phyloP scores from a whole-genome alignment of 805 yeast genomes.

The Wickerhamiella brachini region DNA sequence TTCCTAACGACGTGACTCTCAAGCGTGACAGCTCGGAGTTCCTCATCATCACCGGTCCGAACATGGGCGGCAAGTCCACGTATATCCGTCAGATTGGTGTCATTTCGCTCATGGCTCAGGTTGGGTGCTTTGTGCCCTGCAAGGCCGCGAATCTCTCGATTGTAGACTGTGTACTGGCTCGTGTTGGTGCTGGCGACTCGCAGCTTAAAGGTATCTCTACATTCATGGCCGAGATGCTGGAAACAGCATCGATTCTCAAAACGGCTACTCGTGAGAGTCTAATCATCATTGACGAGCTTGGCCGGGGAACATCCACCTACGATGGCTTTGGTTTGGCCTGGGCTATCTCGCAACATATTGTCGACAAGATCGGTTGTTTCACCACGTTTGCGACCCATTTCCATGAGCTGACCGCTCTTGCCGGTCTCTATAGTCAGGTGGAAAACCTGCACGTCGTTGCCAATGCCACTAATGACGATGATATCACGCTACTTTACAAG shows the following conservation, averaged over 20 bases:
- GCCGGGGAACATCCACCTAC: slow-evolving; percentile 86
- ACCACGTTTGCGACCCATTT: slow-evolving; percentile 94
- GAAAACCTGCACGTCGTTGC: slow-evolving; percentile 87
- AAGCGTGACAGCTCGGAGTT: slow-evolving; percentile 48
- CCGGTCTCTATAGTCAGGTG: slow-evolving; percentile 47
- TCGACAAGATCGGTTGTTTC: slow-evolving; percentile 57
- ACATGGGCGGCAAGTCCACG: slow-evolving; percentile 80
- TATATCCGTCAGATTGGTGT: slow-evolving; percentile 68
- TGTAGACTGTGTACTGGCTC: slow-evolving; percentile 82
- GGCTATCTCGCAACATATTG: slow-evolving; percentile 82
- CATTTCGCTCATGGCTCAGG: slow-evolving; percentile 55
- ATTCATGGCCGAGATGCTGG: slow-evolving; percentile 93
- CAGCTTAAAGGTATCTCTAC: slow-evolving; percentile 95
- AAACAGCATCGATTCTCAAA: slow-evolving; percentile 74
- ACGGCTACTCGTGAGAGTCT: slow-evolving; percentile 68
- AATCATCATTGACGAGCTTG: slow-evolving; percentile 85
- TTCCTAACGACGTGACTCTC: slow-evolving; percentile 75
- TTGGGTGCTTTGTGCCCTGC: slow-evolving; percentile 72
- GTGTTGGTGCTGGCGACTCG: slow-evolving; percentile 99
- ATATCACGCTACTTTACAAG: slow-evolving; percentile 74
- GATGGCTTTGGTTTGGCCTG: slow-evolving; percentile 98
- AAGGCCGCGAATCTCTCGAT: slow-evolving; percentile 62
- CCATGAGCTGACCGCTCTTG: slow-evolving; percentile 79
- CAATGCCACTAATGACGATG: slow-evolving; percentile 44
- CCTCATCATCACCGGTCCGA: slow-evolving; percentile 75